A percentile compares a stretch with the other conserved stretches of the same genome.
phyloP scores from a whole-genome alignment of 2,329 filamentous ascomycete species.

The Penicillium thymicola region DNA sequence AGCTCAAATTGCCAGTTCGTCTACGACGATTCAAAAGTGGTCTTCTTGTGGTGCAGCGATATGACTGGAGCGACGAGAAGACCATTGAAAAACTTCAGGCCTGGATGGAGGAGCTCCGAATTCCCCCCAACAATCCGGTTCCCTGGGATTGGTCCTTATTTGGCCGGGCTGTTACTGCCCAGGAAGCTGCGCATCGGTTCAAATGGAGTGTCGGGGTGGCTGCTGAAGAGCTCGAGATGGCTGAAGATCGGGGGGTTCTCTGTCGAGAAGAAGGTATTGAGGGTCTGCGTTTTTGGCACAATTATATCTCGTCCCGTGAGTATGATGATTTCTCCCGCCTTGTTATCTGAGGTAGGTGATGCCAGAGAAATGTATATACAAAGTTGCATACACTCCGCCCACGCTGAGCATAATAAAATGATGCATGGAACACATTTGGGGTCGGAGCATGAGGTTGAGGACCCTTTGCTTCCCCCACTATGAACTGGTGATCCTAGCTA shows the following conservation, averaged over 20 bases:
- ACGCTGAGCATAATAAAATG: background rate
- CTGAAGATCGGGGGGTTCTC: slow-evolving; percentile 80
- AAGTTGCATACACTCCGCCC: background rate
- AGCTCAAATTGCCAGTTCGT: slow-evolving; percentile 78
- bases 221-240: slow-evolving; percentile 94
- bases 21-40: slow-evolving; percentile 88
- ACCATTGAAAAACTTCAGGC: slow-evolving; percentile 71
- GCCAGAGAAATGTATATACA: background rate
- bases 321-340: slow-evolving; percentile 2
- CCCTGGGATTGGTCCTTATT: slow-evolving; percentile 74
- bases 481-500: background rate
- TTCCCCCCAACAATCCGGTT: slow-evolving; percentile 62
- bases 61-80: slow-evolving; percentile 85
- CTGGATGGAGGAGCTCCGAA: slow-evolving; percentile 73
- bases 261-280: slow-evolving; percentile 92
- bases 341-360: background rate
- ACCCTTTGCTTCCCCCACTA: background rate
- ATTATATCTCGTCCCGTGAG: slow-evolving; percentile 45
- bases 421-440: background rate
- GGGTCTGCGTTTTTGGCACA: slow-evolving; percentile 90
- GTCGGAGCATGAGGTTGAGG: background rate
- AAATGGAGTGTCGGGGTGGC: slow-evolving; percentile 97
- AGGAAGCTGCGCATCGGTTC: slow-evolving; percentile 84
- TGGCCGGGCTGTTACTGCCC: slow-evolving; percentile 81
- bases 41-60: slow-evolving; percentile 86